phyloP scores from a whole-genome alignment of 2,329 filamentous ascomycete genomes.

The Neurospora crassa region DNA sequence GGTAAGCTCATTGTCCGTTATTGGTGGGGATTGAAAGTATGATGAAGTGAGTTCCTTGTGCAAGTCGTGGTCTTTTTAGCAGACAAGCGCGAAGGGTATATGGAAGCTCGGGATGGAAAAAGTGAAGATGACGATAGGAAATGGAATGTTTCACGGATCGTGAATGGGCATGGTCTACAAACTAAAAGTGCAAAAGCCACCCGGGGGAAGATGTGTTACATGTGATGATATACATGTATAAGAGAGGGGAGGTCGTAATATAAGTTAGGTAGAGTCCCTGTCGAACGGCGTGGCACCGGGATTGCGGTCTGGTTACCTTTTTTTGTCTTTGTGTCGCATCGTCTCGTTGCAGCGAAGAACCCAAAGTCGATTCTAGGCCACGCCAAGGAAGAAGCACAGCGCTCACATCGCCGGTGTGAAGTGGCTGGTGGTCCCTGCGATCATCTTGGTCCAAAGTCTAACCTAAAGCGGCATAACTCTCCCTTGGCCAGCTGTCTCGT shows the following conservation, averaged over 20 bases:
- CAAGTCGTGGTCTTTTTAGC: not conserved
- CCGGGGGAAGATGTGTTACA: not conserved
- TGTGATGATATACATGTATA: not conserved
- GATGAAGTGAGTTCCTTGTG: not conserved
- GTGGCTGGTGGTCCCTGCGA: constrained; percentile 2
- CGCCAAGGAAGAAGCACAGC: not conserved
- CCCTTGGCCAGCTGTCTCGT: not conserved
- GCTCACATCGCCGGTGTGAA: not conserved
- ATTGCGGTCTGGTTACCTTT: not conserved
- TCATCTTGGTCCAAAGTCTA: not conserved
- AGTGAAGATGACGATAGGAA: not conserved
- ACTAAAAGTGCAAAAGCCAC: not conserved
- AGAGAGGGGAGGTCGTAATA: not conserved
- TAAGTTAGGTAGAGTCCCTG: not conserved
- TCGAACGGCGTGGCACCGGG: not conserved
- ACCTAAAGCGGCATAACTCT: not conserved
- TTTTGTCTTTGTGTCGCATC: not conserved
- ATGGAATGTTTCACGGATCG: not conserved
- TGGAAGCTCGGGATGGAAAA: not conserved
- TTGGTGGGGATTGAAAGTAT: not conserved
- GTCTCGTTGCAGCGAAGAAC: not conserved
- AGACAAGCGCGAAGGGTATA: not conserved
- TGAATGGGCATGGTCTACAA: not conserved
- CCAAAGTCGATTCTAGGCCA: not conserved
- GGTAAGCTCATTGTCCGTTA: not conserved